phyloP scores from a whole-genome alignment of 1,284 basidiomycete genomes.

The Exobasidium rhododendri region DNA sequence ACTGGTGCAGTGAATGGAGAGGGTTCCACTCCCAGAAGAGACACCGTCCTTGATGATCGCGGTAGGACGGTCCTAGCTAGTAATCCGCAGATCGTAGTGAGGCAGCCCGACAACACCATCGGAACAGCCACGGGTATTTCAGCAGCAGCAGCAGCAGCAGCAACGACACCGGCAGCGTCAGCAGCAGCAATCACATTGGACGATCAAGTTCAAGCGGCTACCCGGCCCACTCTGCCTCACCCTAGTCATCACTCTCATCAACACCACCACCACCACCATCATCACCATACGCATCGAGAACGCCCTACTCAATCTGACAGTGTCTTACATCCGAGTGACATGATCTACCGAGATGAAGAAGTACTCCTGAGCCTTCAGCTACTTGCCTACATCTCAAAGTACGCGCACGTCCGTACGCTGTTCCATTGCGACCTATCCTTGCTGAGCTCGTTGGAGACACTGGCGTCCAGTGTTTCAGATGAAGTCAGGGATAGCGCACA shows the following conservation, averaged over 20 bases:
- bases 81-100: not conserved
- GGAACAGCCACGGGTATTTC: not conserved
- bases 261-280: conserved; percentile 22
- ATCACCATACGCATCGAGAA: not conserved
- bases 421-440: conserved; percentile 65
- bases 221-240: conserved; percentile 3
- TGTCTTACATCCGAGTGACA: conserved; percentile 19
- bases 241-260: conserved; percentile 22
- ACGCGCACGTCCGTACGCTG: conserved; percentile 92
- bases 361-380: conserved; percentile 87
- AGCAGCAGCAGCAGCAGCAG: conserved; percentile 10
- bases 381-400: conserved; percentile 93
- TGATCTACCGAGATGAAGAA: conserved; percentile 82
- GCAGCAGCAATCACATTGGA: conserved; percentile 12
- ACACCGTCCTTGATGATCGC: not conserved
- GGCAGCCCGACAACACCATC: not conserved
- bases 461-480: conserved; percentile 23
- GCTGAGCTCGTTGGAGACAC: conserved; percentile 32
- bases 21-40: not conserved
- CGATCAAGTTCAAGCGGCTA: not conserved
- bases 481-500: conserved; percentile 6
- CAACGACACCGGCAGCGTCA: conserved; percentile 13
- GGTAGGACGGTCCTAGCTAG: not conserved
- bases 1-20: too few species aligned
- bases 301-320: not conserved